Evolutionary conservation across 139 green algal genomes (phyloP).

Genomic region (Prasinococcaceae sp.): DNA sequence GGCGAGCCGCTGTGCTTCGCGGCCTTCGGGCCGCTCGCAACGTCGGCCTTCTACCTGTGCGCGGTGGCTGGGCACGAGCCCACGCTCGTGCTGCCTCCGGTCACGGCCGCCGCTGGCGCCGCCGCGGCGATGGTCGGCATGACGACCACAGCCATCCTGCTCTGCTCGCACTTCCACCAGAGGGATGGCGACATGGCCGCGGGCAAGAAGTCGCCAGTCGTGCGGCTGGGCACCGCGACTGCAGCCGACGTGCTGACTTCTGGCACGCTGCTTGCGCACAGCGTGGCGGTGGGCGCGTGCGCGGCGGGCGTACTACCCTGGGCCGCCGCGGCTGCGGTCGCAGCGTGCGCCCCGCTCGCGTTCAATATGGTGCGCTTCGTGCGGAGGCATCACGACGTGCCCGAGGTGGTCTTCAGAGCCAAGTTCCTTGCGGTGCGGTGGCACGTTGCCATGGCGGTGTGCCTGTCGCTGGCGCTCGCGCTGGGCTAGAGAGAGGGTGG

Average conservation of each 20-base stretch:
- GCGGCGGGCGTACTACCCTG: neutral
- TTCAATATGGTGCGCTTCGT: conserved; percentile 4
- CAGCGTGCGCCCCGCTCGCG: neutral
- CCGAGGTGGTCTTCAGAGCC: neutral
- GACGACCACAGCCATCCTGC: conserved; percentile 78
- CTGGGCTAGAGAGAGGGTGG: no score
- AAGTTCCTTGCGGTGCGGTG: conserved; percentile 12
- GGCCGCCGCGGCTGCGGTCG: neutral
- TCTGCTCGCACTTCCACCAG: conserved; percentile 88
- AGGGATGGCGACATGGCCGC: conserved; percentile 55
- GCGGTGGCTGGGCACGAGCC: conserved; percentile 27
- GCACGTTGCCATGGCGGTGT: no score
- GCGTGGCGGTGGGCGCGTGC: neutral
- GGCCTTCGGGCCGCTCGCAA: conserved; percentile 85
- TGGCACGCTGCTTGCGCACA: neutral
- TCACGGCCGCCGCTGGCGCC: conserved; percentile 2
- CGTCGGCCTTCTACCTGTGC: conserved; percentile 78
- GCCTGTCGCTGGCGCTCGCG: no score
- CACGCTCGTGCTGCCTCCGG: no score
- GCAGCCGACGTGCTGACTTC: conserved; percentile 2
- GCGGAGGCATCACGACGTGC: neutral
- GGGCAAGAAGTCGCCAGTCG: conserved; percentile 73
- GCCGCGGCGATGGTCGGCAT: conserved; percentile 50
- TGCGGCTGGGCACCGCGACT: conserved; percentile 49
- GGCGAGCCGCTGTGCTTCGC: conserved; percentile 94